phyloP scores from a whole-genome alignment of 345 rosid species.

The Sisymbrium irio region DNA sequence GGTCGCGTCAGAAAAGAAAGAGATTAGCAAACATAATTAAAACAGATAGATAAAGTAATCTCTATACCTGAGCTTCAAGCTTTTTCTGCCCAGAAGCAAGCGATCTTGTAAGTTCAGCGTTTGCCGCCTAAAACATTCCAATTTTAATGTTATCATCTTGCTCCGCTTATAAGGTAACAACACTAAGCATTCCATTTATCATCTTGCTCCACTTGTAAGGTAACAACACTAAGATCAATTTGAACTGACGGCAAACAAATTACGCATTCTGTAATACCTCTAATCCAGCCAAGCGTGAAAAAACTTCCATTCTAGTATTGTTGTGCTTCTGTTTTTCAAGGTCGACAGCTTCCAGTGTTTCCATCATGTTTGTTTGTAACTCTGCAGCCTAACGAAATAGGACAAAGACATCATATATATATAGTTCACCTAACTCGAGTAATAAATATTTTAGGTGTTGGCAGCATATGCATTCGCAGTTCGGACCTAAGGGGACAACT shows the following conservation, averaged over 20 bases:
- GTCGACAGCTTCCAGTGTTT: slow-evolving; percentile 91
- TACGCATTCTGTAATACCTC: slow-evolving; percentile 54
- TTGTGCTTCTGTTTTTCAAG: slow-evolving; percentile 92
- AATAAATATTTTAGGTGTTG: slow-evolving; percentile 1
- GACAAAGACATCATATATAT: slow-evolving; percentile 11
- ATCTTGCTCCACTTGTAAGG: neutral
- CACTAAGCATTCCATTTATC: slow-evolving; percentile 16
- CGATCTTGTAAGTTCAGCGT: slow-evolving; percentile 86
- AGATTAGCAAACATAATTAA: neutral
- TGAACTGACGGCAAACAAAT: slow-evolving; percentile 3
- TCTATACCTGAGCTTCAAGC: slow-evolving; percentile 81
- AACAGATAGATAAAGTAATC: slow-evolving; percentile 16
- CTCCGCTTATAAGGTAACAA: neutral
- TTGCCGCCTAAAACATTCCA: slow-evolving; percentile 57
- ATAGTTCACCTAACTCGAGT: neutral
- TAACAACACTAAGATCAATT: slow-evolving; percentile 3
- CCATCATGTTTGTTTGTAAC: slow-evolving; percentile 88
- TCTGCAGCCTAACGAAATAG: slow-evolving; percentile 69
- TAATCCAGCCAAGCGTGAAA: slow-evolving; percentile 69
- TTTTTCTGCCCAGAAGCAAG: slow-evolving; percentile 80
- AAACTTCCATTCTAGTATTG: slow-evolving; percentile 91
- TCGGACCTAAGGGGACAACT: neutral
- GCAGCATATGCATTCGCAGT: slow-evolving; percentile 15
- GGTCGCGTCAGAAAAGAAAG: slow-evolving; percentile 33
- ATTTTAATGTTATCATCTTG: slow-evolving; percentile 22